Percentiles rank a stretch among this genome's conserved stretches.
Conservation (phyloP, 78 protist genomes). For the Monosiga brevicollis region DNA sequence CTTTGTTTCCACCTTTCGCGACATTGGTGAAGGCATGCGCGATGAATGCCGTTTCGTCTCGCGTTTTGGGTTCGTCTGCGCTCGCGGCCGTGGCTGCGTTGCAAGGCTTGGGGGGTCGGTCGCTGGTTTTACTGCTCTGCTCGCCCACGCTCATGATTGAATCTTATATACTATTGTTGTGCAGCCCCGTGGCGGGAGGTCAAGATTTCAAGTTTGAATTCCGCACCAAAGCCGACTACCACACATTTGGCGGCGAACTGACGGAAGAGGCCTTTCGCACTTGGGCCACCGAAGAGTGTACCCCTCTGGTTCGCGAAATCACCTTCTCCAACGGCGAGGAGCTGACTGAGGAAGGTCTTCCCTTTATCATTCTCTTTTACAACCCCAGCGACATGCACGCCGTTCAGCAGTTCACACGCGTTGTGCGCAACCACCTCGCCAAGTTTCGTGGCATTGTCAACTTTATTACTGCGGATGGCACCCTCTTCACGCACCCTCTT, state of each 20-base stretch:
- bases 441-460: background rate
- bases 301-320: slow-evolving; percentile 16
- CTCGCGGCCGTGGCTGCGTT: no score
- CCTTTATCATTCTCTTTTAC: slow-evolving; percentile 25
- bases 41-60: background rate
- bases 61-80: background rate
- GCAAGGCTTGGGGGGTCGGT: no score
- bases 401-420: background rate
- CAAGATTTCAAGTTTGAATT: no score
- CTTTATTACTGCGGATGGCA: slow-evolving; percentile 19
- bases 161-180: no score
- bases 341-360: slow-evolving; percentile 28
- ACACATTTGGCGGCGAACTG: no score
- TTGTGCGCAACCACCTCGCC: background rate
- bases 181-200: no score
- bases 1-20: background rate
- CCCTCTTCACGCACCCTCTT: slow-evolving; percentile 30
- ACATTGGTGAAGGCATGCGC: background rate
- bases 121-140: no score
- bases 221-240: no score
- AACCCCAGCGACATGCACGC: background rate
- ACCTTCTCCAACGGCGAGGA: slow-evolving; percentile 33
- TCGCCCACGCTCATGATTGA: no score
- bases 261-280: no score
- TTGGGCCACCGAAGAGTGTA: no score